A percentile compares a stretch with the other conserved stretches of the same genome.
Evolutionary conservation across 2,329 filamentous ascomycete genomes (phyloP).

Genomic region (Cercospora sesami): DNA sequence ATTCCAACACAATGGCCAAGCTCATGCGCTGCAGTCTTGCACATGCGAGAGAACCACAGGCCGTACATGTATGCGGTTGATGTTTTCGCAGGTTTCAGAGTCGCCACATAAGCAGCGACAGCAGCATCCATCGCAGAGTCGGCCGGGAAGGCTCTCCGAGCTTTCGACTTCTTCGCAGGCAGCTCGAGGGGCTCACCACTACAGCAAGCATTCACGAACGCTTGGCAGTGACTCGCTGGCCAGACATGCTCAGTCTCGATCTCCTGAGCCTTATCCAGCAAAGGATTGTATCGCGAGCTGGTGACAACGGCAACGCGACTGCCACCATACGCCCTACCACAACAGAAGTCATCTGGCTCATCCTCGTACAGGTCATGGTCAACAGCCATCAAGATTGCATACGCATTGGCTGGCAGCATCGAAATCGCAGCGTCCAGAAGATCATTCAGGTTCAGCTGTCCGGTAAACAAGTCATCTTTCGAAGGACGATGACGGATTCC

Average conservation of each 20-base stretch:
- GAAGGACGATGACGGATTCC: conserved; percentile 55
- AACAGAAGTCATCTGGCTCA: conserved; percentile 66
- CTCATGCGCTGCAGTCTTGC: conserved; percentile 63
- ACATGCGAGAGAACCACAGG: conserved; percentile 60
- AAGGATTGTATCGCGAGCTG: conserved; percentile 61
- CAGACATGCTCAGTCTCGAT: conserved; percentile 58
- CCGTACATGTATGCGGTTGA: conserved; percentile 5
- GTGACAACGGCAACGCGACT: conserved; percentile 64
- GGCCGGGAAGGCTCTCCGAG: conserved; percentile 13
- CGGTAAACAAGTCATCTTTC: conserved; percentile 49
- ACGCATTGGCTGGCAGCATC: conserved; percentile 59
- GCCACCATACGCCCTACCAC: conserved; percentile 65
- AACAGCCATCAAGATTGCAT: conserved; percentile 58
- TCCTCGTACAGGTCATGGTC: conserved; percentile 66
- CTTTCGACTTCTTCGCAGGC: conserved; percentile 4
- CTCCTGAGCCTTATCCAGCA: conserved; percentile 46
- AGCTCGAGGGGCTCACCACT: conserved; percentile 10
- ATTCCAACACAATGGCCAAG: conserved; percentile 69
- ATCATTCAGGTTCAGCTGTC: conserved; percentile 62
- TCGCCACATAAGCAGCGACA: conserved; percentile 13
- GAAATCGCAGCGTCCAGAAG: conserved; percentile 58
- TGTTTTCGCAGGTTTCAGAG: neutral
- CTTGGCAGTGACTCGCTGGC: conserved; percentile 63
- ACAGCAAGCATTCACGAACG: conserved; percentile 48
- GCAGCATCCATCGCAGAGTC: conserved; percentile 20